phyloP scores from a whole-genome alignment of 1,284 basidiomycete genomes.

The Violaceomyces palustris region DNA sequence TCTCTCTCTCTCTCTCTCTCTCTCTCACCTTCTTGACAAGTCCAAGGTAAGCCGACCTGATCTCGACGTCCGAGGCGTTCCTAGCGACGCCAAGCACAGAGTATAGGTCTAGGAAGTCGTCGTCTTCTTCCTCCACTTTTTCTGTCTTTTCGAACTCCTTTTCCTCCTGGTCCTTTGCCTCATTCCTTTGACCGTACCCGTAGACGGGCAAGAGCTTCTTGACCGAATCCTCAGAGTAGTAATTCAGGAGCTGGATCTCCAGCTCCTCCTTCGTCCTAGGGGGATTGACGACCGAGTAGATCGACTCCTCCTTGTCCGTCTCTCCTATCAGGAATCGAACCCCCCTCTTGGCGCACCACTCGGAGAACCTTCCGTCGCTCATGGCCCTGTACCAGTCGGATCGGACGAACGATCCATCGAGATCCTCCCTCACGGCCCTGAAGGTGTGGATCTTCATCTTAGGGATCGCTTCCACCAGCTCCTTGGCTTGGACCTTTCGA shows the following conservation, averaged over 20 bases:
- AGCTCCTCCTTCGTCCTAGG: constrained; percentile 7
- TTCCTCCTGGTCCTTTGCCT: neutral
- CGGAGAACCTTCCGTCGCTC: constrained; percentile 19
- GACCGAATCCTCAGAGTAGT: constrained; percentile 19
- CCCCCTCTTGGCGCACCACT: constrained; percentile 15
- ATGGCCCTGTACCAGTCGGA: constrained; percentile 16
- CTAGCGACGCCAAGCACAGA: constrained; percentile 7
- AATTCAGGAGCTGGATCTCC: constrained; percentile 23
- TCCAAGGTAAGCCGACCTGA: constrained; percentile 21
- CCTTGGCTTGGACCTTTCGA: constrained; percentile 8
- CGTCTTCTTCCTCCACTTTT: neutral
- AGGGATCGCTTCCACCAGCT: constrained; percentile 5
- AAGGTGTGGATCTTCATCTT: constrained; percentile 31
- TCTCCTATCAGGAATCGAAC: constrained; percentile 21
- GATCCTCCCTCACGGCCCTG: constrained; percentile 16
- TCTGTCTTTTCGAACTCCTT: neutral
- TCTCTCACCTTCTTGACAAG: no score
- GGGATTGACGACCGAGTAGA: constrained; percentile 27
- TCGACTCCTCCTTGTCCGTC: constrained; percentile 20
- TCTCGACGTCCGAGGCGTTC: constrained; percentile 9
- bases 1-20: no score
- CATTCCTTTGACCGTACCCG: neutral
- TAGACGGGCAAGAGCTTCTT: constrained; percentile 17
- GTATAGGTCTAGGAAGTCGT: constrained; percentile 7
- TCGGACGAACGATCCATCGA: constrained; percentile 12